phyloP scores from a whole-genome alignment of 495 filamentous ascomycete genomes.

The Penicillium salamii region DNA sequence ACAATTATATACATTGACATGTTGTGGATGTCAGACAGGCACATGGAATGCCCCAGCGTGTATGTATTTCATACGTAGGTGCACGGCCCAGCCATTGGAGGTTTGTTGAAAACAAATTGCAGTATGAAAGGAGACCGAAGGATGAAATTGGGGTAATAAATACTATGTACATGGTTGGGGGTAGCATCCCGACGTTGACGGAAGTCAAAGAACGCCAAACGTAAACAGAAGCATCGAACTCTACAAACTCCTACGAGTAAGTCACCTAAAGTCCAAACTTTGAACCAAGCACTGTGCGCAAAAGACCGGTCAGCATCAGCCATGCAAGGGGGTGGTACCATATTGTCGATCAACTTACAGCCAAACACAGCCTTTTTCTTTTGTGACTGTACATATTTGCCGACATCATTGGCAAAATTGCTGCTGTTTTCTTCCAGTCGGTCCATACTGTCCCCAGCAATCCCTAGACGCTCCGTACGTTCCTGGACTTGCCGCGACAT shows the following conservation, averaged over 20 bases:
- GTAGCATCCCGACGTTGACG: too few species aligned
- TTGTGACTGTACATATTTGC: slow-evolving; percentile 79
- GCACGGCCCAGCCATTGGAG: too few species aligned
- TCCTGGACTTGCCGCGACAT: slow-evolving; percentile 85
- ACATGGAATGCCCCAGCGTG: too few species aligned
- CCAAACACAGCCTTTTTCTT: slow-evolving; percentile 80
- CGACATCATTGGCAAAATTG: slow-evolving; percentile 81
- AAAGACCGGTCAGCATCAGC: slow-evolving; percentile 22
- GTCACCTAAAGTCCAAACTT: slow-evolving; percentile 40
- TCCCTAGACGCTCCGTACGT: slow-evolving; percentile 77
- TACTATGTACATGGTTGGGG: too few species aligned
- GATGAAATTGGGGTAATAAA: too few species aligned
- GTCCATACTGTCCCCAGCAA: slow-evolving; percentile 82
- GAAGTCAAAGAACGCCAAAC: too few species aligned
- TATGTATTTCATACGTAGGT: too few species aligned
- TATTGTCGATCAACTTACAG: slow-evolving; percentile 33
- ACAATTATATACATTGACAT: too few species aligned
- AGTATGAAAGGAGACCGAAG: too few species aligned
- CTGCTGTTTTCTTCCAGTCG: slow-evolving; percentile 72
- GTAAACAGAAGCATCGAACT: too few species aligned
- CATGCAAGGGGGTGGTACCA: slow-evolving; percentile 18
- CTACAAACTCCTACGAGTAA: not conserved
- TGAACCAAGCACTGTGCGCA: slow-evolving; percentile 36
- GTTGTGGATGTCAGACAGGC: too few species aligned
- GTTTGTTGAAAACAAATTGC: too few species aligned